Percentiles rank a stretch among this genome's conserved stretches.
Evolutionary conservation across 2,329 filamentous ascomycete genomes (phyloP).

Genomic region (Aaosphaeria pasadenensis): DNA sequence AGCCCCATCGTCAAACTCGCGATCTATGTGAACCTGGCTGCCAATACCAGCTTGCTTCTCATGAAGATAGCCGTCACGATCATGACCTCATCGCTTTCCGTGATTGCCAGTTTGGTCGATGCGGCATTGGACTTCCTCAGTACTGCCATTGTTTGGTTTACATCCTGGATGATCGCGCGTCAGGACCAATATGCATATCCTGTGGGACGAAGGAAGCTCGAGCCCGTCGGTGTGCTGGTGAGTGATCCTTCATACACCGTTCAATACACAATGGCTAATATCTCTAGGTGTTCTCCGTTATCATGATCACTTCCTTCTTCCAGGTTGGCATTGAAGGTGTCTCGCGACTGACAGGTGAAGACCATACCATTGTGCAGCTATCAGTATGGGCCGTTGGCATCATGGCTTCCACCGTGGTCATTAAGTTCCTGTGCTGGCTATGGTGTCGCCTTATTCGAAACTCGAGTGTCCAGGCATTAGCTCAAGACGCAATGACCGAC

Average conservation of each 20-base stretch:
- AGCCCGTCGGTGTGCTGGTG: slow-evolving; percentile 72
- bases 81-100: slow-evolving; percentile 76
- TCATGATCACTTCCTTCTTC: slow-evolving; percentile 82
- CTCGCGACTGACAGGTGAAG: slow-evolving; percentile 57
- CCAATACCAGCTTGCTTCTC: slow-evolving; percentile 71
- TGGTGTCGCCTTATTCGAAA: slow-evolving; percentile 87
- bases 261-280: background rate
- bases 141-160: slow-evolving; percentile 78
- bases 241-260: background rate
- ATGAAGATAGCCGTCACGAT: slow-evolving; percentile 76
- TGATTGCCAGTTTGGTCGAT: slow-evolving; percentile 76
- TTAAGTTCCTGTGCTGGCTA: slow-evolving; percentile 80
- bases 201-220: slow-evolving; percentile 71
- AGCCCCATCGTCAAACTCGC: slow-evolving; percentile 78
- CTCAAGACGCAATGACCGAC: slow-evolving; percentile 66
- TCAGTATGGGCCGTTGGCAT: slow-evolving; percentile 70
- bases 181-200: slow-evolving; percentile 75
- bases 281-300: slow-evolving; percentile 64
- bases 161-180: slow-evolving; percentile 69
- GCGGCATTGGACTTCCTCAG: slow-evolving; percentile 77
- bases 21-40: slow-evolving; percentile 80
- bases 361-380: slow-evolving; percentile 70
- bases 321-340: slow-evolving; percentile 73
- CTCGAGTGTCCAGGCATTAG: slow-evolving; percentile 78
- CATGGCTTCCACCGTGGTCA: slow-evolving; percentile 76